Percentiles rank a stretch among this genome's conserved stretches.
Evolutionary conservation across 768 basidiomycete species (phyloP).

Genomic region (Boletus rubescentipes): DNA sequence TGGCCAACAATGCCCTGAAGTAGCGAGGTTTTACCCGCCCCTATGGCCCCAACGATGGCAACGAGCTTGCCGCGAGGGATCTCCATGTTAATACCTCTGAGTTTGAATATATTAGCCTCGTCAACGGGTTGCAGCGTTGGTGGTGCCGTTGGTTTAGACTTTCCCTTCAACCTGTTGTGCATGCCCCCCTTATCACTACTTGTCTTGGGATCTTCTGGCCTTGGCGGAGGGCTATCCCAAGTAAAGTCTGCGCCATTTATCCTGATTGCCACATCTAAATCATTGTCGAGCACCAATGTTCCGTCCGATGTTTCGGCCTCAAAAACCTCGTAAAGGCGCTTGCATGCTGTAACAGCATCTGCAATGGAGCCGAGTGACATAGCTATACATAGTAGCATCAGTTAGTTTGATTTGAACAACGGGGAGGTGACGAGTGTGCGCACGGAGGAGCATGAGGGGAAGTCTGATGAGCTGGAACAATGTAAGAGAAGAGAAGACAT

Average conservation of each 20-base stretch:
- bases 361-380: constrained; percentile 74
- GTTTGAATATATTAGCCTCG: constrained; percentile 51
- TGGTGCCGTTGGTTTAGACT: constrained; percentile 15
- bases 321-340: constrained; percentile 77
- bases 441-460: constrained; percentile 73
- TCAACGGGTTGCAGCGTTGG: constrained; percentile 36
- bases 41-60: constrained; percentile 80
- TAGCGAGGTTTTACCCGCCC: constrained; percentile 55
- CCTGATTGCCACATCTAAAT: constrained; percentile 62
- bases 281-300: constrained; percentile 50
- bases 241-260: constrained; percentile 73
- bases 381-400: constrained; percentile 38
- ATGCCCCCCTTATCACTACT: constrained; percentile 1
- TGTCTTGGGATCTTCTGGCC: constrained; percentile 34
- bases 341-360: constrained; percentile 80
- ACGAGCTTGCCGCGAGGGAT: constrained; percentile 78
- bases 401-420: constrained; percentile 4
- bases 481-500: constrained; percentile 81
- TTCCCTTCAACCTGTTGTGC: constrained; percentile 11
- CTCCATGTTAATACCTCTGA: constrained; percentile 60
- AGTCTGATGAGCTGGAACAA: constrained; percentile 82
- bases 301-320: constrained; percentile 76
- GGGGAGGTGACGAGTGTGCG: constrained; percentile 10
- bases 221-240: constrained; percentile 79
- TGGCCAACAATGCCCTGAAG: constrained; percentile 79